These are phyloP conservation scores for Kodamaea lidongshanica DNA, from an alignment of 805 yeast species.

Conservation along the genomic window DNA sequence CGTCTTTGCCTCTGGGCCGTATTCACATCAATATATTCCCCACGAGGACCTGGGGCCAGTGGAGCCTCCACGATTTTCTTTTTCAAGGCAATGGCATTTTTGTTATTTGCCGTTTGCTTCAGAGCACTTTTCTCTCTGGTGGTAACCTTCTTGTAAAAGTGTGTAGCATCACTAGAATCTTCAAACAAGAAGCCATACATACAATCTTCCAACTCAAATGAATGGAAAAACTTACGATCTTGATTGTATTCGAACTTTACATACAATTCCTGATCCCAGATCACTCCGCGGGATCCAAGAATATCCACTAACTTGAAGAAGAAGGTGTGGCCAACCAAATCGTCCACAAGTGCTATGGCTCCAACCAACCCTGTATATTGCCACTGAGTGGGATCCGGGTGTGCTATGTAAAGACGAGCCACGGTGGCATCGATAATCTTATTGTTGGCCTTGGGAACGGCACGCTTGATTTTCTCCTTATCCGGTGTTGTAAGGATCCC, in stretches of 20 bases:
- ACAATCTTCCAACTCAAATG: conserved; percentile 90
- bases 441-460: conserved; percentile 80
- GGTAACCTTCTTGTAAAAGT: conserved; percentile 72
- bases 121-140: conserved; percentile 77
- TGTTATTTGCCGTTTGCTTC: conserved; percentile 77
- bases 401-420: conserved; percentile 83
- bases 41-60: conserved; percentile 55
- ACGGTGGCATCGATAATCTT: conserved; percentile 87
- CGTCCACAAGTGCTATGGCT: conserved; percentile 83
- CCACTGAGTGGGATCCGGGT: conserved; percentile 81
- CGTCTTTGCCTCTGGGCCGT: conserved; percentile 53
- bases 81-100: conserved; percentile 79
- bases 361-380: conserved; percentile 84
- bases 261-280: conserved; percentile 96
- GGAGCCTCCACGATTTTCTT: conserved; percentile 24
- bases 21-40: conserved; percentile 45
- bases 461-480: conserved; percentile 84
- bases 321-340: conserved; percentile 88
- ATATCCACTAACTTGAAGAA: conserved; percentile 87
- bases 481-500: conserved; percentile 46
- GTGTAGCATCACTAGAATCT: conserved; percentile 81
- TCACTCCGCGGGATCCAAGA: conserved; percentile 71
- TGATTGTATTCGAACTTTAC: conserved; percentile 85
- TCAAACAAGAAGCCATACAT: conserved; percentile 82
- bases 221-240: conserved; percentile 90